Evolutionary conservation across 1,284 basidiomycete genomes (phyloP).

Genomic region (Leccinum subrobustum): DNA sequence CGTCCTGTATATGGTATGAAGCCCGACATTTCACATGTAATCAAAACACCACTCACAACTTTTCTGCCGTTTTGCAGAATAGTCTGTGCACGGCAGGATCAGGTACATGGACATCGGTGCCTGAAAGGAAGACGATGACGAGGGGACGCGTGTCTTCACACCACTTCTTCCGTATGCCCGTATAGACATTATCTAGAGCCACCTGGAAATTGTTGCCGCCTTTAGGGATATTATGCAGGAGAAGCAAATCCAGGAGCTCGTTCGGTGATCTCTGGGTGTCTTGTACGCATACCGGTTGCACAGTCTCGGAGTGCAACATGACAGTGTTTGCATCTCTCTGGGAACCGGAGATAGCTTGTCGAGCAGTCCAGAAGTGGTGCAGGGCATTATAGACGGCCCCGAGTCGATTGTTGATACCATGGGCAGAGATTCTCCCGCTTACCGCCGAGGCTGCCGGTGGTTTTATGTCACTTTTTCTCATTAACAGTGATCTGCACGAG

Average conservation of each 20-base stretch:
- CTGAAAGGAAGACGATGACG: slow-evolving; percentile 59
- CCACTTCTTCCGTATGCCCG: slow-evolving; percentile 38
- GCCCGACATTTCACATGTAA: not conserved
- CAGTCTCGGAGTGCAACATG: slow-evolving; percentile 43
- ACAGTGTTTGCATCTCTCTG: slow-evolving; percentile 57
- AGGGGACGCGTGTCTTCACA: slow-evolving; percentile 57
- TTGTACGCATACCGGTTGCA: slow-evolving; percentile 37
- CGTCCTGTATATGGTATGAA: not conserved
- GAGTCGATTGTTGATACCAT: slow-evolving; percentile 43
- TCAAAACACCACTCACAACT: slow-evolving; percentile 37
- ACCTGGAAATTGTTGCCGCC: slow-evolving; percentile 48
- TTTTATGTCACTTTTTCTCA: slow-evolving; percentile 39
- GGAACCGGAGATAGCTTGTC: slow-evolving; percentile 35
- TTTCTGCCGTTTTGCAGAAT: slow-evolving; percentile 40
- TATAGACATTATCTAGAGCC: slow-evolving; percentile 41
- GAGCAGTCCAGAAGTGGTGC: slow-evolving; percentile 51
- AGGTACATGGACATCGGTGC: slow-evolving; percentile 15
- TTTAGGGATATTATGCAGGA: slow-evolving; percentile 26
- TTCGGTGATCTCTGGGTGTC: slow-evolving; percentile 47
- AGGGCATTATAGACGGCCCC: slow-evolving; percentile 56
- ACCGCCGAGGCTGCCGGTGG: slow-evolving; percentile 44
- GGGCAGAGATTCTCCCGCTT: slow-evolving; percentile 13
- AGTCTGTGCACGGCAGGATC: slow-evolving; percentile 41
- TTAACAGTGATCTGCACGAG: slow-evolving; percentile 47
- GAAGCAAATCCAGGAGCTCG: slow-evolving; percentile 42